phyloP scores from a whole-genome alignment of 139 green algal species.

The Chlamydomonas sp. region DNA sequence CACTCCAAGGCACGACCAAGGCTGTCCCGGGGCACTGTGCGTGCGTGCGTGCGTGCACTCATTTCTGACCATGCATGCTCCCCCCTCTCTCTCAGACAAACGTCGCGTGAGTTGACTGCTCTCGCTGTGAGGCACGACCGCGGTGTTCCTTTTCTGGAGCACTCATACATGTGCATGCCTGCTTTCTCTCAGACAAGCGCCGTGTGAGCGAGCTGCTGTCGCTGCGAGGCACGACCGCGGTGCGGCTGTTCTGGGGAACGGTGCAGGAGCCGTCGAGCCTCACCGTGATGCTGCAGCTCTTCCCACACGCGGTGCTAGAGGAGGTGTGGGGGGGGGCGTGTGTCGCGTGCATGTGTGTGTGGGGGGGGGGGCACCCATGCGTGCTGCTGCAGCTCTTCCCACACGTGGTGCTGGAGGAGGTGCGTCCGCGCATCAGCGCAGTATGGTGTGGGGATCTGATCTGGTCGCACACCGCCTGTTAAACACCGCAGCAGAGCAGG shows the following conservation, averaged over 20 bases:
- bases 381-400: conserved; percentile 40
- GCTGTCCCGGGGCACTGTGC: no score
- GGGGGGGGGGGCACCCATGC: conserved; percentile 49
- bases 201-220: not conserved
- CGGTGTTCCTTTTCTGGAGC: no score
- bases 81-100: no score
- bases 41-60: no score
- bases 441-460: not conserved
- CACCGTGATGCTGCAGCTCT: conserved; percentile 32
- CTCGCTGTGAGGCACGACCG: no score
- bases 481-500: no score
- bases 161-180: no score
- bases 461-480: not conserved
- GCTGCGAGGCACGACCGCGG: not conserved
- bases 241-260: conserved; percentile 6
- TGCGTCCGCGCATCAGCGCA: not conserved
- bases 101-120: no score
- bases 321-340: conserved; percentile 15
- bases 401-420: conserved; percentile 4
- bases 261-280: conserved; percentile 53
- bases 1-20: no score
- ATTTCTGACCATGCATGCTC: no score
- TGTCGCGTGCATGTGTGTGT: not conserved
- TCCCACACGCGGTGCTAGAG: conserved; percentile 23
- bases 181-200: conserved; percentile 15